A percentile compares a stretch with the other conserved stretches of the same genome.
These are phyloP conservation scores for Exophiala lecanii-corni DNA, from an alignment of 2,329 filamentous ascomycete genomes.

Conservation along the genomic window DNA sequence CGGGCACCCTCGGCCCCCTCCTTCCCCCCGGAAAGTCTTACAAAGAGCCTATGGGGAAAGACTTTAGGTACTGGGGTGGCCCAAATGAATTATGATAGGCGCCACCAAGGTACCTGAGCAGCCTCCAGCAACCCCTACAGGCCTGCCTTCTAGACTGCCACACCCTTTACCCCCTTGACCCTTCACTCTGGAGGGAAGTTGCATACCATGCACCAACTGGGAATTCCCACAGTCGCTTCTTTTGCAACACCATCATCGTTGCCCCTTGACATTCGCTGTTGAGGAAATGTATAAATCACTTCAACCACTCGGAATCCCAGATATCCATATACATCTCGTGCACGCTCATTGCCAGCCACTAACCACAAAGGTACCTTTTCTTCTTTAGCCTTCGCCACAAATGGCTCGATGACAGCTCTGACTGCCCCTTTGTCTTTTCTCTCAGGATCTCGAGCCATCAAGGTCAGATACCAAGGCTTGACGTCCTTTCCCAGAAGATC, in stretches of 20 bases:
- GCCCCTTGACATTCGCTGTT: background rate
- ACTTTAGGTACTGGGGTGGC: no score
- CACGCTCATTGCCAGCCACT: conserved; percentile 16
- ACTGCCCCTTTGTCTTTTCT: conserved; percentile 20
- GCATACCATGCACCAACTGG: conserved; percentile 19
- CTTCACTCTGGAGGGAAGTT: conserved; percentile 18
- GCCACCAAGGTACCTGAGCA: no score
- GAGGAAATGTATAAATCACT: conserved; percentile 8
- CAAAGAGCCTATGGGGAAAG: no score
- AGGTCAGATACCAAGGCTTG: conserved; percentile 13
- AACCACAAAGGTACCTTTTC: conserved; percentile 22
- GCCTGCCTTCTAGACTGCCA: no score
- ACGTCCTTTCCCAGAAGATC: conserved; percentile 5
- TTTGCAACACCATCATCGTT: background rate
- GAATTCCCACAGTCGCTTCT: conserved; percentile 3
- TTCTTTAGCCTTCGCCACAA: conserved; percentile 12
- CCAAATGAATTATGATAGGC: no score
- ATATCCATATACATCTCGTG: conserved; percentile 23
- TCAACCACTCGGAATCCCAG: conserved; percentile 22
- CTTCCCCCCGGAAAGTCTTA: no score
- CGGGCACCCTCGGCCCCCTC: no score
- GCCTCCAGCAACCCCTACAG: no score
- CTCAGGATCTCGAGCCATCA: conserved; percentile 22
- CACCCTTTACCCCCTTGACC: no score
- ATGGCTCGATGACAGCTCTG: conserved; percentile 24